These are phyloP conservation scores for Fusarium buxicola DNA, from an alignment of 2,329 filamentous ascomycete species.

Conservation along the genomic window DNA sequence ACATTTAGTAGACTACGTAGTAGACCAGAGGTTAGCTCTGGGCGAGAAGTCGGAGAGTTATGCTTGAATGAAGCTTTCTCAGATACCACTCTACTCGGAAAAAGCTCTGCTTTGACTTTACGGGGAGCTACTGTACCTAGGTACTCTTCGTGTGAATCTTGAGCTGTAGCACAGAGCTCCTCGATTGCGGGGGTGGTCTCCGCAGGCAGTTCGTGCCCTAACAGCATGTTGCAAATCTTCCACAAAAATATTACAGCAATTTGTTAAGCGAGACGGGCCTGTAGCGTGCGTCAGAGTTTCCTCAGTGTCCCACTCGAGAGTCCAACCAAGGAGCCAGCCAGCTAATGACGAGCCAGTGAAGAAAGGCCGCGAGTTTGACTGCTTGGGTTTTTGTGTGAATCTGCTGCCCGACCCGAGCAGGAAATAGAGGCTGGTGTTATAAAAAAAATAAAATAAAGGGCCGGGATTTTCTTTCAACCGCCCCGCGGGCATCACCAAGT, in stretches of 20 bases:
- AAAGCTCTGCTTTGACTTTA: conserved; percentile 13
- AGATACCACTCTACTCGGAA: not conserved
- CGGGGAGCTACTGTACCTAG: not conserved
- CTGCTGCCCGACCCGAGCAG: too few relatives aligned
- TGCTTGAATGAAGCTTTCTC: not conserved
- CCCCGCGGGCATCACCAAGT: conserved; percentile 31
- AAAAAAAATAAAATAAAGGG: conserved; percentile 2
- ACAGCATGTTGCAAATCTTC: conserved; percentile 23
- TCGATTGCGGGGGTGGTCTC: conserved; percentile 13
- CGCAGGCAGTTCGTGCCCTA: conserved; percentile 39
- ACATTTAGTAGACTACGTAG: too few relatives aligned
- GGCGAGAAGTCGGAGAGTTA: conserved; percentile 34
- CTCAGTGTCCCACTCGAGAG: conserved; percentile 28
- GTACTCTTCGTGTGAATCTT: too few relatives aligned
- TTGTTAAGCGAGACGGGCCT: conserved; percentile 38
- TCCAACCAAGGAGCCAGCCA: conserved; percentile 6
- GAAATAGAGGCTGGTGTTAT: too few relatives aligned
- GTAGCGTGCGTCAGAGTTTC: conserved; percentile 39
- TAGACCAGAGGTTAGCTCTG: conserved; percentile 23
- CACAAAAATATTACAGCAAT: conserved; percentile 40
- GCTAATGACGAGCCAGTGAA: not conserved
- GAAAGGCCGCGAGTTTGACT: too few relatives aligned
- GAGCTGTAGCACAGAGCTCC: not conserved
- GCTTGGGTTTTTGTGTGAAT: too few relatives aligned
- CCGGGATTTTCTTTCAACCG: conserved; percentile 39